phyloP scores from a whole-genome alignment of 208 protist genomes.

The Leishmania aethiopica region DNA sequence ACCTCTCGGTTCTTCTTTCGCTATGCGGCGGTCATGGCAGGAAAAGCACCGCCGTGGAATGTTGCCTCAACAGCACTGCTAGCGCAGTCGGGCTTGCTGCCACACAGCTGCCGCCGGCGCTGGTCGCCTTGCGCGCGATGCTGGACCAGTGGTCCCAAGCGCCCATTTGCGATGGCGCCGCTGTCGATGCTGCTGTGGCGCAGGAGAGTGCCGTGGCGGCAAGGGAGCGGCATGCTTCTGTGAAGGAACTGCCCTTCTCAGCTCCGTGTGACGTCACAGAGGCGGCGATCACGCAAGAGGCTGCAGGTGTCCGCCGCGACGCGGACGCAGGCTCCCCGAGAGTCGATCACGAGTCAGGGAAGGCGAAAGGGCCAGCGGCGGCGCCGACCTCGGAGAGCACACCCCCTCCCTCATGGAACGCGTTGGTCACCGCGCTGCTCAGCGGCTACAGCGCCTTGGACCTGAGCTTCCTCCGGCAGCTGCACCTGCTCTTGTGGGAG shows the following conservation, averaged over 20 bases:
- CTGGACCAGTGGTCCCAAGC: not conserved
- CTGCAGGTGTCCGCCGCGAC: not conserved
- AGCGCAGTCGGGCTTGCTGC: not conserved
- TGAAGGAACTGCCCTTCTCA: not conserved
- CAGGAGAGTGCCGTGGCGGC: not conserved
- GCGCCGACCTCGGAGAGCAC: not conserved
- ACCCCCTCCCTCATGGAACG: constrained; percentile 10
- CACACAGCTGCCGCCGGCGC: constrained; percentile 1
- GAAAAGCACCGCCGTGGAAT: not conserved
- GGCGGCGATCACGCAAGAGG: not conserved
- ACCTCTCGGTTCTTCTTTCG: not conserved
- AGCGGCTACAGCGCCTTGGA: constrained; percentile 18
- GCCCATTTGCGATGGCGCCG: not conserved
- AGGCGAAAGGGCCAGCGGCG: too few species aligned
- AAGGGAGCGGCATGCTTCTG: not conserved
- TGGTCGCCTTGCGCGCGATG: constrained; percentile 10
- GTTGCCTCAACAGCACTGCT: not conserved
- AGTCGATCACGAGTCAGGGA: not conserved
- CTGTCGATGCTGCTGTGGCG: not conserved
- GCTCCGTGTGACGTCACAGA: not conserved
- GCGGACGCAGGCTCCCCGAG: not conserved
- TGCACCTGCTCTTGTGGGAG: constrained; percentile 22
- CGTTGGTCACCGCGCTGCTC: constrained; percentile 7
- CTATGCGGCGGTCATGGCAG: not conserved
- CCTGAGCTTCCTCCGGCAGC: constrained; percentile 12